Conservation (phyloP, 495 filamentous ascomycete species). For the Xeromyces bisporus region DNA sequence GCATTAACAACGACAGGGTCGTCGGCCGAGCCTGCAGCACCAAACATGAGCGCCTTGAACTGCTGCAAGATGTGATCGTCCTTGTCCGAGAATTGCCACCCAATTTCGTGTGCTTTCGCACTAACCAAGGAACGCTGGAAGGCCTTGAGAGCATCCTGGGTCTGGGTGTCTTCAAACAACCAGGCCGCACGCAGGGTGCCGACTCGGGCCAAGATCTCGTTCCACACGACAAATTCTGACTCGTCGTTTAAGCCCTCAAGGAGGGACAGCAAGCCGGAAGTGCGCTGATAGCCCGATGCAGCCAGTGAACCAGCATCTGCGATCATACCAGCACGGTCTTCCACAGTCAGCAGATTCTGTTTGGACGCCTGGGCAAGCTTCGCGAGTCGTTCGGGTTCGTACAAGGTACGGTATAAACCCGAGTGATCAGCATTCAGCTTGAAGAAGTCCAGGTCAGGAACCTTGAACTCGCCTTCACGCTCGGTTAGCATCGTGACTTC, state of each 20-base stretch:
- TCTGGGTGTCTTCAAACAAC: conserved; percentile 67
- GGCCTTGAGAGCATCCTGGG: conserved; percentile 55
- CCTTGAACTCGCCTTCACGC: conserved; percentile 57
- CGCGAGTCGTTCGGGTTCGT: conserved; percentile 39
- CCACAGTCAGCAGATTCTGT: conserved; percentile 68
- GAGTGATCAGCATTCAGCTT: conserved; percentile 55
- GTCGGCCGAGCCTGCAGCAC: conserved; percentile 40
- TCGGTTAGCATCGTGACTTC: conserved; percentile 46
- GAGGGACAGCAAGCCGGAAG: conserved; percentile 72
- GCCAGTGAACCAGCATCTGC: conserved; percentile 87
- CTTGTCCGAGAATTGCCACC: conserved; percentile 69
- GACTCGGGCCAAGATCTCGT: conserved; percentile 67
- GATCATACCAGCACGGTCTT: conserved; percentile 90
- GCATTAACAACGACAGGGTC: conserved; percentile 41
- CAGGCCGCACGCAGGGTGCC: conserved; percentile 61
- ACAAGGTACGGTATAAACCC: conserved; percentile 46
- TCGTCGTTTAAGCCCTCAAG: conserved; percentile 73
- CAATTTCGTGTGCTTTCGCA: conserved; percentile 63
- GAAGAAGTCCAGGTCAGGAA: conserved; percentile 45
- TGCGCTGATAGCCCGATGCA: conserved; percentile 80
- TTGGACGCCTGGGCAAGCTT: conserved; percentile 65
- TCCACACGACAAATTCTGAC: conserved; percentile 85
- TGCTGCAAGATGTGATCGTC: conserved; percentile 87
- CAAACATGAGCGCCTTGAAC: conserved; percentile 51
- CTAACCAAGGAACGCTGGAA: conserved; percentile 66